Base-by-base conservation (phyloP, 2,329 filamentous ascomycete species). In the Paracoccidioides lutzii region DNA sequence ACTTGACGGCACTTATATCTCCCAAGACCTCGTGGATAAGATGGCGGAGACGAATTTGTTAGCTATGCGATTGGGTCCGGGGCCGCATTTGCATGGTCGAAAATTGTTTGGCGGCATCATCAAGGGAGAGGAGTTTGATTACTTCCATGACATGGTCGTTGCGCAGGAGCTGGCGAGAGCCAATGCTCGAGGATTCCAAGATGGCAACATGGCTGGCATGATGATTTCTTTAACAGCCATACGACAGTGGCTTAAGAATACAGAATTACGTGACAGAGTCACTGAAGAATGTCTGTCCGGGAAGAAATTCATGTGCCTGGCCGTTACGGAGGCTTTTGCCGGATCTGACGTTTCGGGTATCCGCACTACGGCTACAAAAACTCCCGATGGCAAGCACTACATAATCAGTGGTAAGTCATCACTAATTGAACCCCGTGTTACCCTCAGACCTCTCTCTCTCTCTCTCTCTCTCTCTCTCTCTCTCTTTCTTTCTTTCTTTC, bases 201-300 rank as follows among this genome's bases (percentile, higher is more conserved):
- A 95, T 67, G 89, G 88, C 3, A 90, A 89, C 71, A 82, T 94
- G 80, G 85, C 87, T 2, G 88, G 89, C 53, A 89, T 94, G 86
- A 83, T 84, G 33, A 94, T 94, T 61, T 83, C 83, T 42, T 73
- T 94, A 60, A 88, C 88, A 0, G 88, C 87, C 9, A 81, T 94
- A 30, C 78, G 89, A 66, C 85, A 91, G 74, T 94, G 84, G 77
- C 81, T 87, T 69, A 81, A 79, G 53, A 79, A 91, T 64, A 75
- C 81, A 55, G 74, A 74, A 44, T 79, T 88, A 63, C 84, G 83
- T 72, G 78, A 83, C 62, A 77, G 77, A 54, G 77, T 94, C 49
- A 80, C 83, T 38, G 76, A 82, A 40, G 87, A 93, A 64, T 84
- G 88, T 48, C 79, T 94, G 61, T 81, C 79, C 48, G 88, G 88